phyloP scores from a whole-genome alignment of 441 rosid species.

The Croton laevigatus region DNA sequence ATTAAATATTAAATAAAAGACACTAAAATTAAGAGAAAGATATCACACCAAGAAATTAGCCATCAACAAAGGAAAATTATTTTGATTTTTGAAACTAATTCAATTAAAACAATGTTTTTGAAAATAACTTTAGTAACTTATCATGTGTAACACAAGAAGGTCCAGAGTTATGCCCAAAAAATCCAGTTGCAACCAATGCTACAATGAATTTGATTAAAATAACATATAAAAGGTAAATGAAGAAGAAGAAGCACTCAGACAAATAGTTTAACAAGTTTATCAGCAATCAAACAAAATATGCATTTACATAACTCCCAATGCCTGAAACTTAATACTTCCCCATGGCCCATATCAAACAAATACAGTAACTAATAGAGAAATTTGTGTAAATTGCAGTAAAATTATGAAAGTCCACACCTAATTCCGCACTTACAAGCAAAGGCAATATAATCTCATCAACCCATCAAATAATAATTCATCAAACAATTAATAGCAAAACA shows the following conservation, averaged over 20 bases:
- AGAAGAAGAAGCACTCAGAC: not conserved
- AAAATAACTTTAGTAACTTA: not conserved
- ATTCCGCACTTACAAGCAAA: not conserved
- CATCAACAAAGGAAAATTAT: not conserved
- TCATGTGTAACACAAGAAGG: not conserved
- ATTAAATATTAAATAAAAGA: constrained; percentile 5
- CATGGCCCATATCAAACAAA: not conserved
- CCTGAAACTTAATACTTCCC: not conserved
- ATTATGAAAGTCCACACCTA: not conserved
- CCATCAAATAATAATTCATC: not conserved
- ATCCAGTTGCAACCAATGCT: not conserved
- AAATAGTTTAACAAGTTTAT: not conserved
- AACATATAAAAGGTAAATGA: not conserved
- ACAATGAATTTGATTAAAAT: not conserved
- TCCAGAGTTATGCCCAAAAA: not conserved
- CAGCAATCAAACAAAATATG: not conserved
- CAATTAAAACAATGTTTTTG: not conserved
- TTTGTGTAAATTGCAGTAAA: not conserved
- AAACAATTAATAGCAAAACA: not conserved
- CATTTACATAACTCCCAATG: not conserved
- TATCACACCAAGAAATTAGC: not conserved
- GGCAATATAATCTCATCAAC: not conserved
- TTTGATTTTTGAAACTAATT: not conserved
- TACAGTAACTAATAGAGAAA: not conserved
- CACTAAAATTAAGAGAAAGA: not conserved